phyloP scores from a whole-genome alignment of 352 stramenopile species.

The Phytophthora colocasiae region DNA sequence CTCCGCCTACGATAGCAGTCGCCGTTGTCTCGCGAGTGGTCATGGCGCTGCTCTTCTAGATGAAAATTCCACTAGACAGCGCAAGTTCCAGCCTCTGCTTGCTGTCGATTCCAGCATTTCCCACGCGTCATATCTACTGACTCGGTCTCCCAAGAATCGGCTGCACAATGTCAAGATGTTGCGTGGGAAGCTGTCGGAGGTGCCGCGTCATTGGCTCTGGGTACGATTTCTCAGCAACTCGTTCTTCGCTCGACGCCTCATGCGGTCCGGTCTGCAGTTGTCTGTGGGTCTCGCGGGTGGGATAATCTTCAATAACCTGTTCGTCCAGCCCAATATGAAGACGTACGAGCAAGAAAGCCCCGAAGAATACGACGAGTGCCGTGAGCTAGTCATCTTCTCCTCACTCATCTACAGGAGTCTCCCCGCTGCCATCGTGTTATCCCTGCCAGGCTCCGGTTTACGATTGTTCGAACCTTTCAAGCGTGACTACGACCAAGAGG shows the following conservation, averaged over 20 bases:
- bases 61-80: conserved; percentile 2
- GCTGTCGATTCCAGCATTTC: conserved; percentile 11
- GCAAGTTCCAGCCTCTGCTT: background rate
- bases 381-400: conserved; percentile 67
- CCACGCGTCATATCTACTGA: conserved; percentile 5
- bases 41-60: conserved; percentile 11
- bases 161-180: conserved; percentile 8
- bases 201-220: conserved; percentile 61
- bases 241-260: conserved; percentile 73
- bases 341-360: background rate
- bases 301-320: conserved; percentile 44
- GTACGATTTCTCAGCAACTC: conserved; percentile 68
- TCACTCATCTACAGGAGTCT: conserved; percentile 67
- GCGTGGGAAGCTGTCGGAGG: conserved; percentile 22
- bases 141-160: background rate
- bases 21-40: background rate
- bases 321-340: conserved; percentile 9
- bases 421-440: conserved; percentile 54
- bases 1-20: background rate
- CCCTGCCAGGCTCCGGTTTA: conserved; percentile 53
- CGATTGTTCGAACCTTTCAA: conserved; percentile 74
- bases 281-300: conserved; percentile 40
- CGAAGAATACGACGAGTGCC: conserved; percentile 40
- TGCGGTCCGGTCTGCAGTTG: conserved; percentile 50
- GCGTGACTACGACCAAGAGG: conserved; percentile 19